Conservation (phyloP, 2,329 filamentous ascomycete species). For the Trichoderma afroharzianum region DNA sequence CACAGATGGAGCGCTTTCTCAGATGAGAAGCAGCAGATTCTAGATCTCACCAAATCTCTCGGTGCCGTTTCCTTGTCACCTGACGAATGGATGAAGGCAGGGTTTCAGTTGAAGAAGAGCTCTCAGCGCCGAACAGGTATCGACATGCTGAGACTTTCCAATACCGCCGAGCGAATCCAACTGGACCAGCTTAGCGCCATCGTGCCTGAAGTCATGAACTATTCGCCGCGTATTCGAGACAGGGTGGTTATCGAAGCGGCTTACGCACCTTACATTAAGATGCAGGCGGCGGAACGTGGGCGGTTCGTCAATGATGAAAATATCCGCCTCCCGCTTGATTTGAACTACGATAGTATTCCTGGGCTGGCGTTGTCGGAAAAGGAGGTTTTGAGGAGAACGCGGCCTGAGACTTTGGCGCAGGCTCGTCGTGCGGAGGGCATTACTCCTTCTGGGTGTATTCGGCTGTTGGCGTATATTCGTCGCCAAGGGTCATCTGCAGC, state of each 20-base stretch:
- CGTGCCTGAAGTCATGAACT: conserved; percentile 55
- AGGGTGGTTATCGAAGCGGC: conserved; percentile 77
- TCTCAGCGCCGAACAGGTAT: conserved; percentile 66
- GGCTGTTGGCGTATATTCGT: conserved; percentile 61
- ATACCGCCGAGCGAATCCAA: conserved; percentile 41
- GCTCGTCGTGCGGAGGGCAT: conserved; percentile 82
- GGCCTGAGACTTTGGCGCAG: conserved; percentile 84
- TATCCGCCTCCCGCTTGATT: conserved; percentile 64
- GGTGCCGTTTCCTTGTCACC: conserved; percentile 55
- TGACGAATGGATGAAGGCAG: conserved; percentile 63
- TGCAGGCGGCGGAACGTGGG: conserved; percentile 64
- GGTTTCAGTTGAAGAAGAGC: conserved; percentile 67
- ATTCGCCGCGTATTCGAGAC: conserved; percentile 55
- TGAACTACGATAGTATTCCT: conserved; percentile 71
- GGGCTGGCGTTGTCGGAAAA: conserved; percentile 80
- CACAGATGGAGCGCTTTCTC: conserved; percentile 69
- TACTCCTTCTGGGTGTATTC: conserved; percentile 57
- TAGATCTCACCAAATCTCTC: conserved; percentile 61
- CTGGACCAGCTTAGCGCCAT: conserved; percentile 54
- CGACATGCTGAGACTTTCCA: conserved; percentile 70
- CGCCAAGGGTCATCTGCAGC: conserved; percentile 19
- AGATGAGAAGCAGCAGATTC: conserved; percentile 63
- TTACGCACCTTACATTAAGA: conserved; percentile 81
- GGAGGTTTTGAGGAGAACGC: conserved; percentile 62
- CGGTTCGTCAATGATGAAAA: conserved; percentile 73